phyloP scores from a whole-genome alignment of 139 green algal species.

The Coelastrella sp. region DNA sequence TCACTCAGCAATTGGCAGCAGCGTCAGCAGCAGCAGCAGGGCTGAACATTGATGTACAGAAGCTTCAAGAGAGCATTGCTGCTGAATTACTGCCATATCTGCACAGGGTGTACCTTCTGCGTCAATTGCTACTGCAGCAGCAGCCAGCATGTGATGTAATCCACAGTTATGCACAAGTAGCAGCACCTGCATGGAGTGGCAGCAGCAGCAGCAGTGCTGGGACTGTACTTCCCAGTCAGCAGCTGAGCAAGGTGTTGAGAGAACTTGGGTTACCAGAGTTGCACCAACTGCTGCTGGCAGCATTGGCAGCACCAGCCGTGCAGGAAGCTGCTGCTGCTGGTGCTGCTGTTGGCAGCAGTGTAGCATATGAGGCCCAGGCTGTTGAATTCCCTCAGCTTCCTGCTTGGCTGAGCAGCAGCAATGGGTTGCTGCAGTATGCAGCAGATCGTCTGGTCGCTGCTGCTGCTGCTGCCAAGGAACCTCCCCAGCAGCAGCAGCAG shows the following conservation, averaged over 20 bases:
- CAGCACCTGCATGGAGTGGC: not conserved
- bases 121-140: constrained; percentile 36
- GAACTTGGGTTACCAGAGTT: constrained; percentile 8
- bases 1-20: constrained; percentile 17
- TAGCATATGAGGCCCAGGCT: not conserved
- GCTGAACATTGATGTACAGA: not conserved
- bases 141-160: not conserved
- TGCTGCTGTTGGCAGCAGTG: not conserved
- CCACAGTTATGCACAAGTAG: not conserved
- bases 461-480: not conserved
- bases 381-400: not conserved
- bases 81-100: constrained; percentile 24
- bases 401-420: not conserved
- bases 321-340: constrained; percentile 12
- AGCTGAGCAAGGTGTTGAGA: not conserved
- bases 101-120: constrained; percentile 12
- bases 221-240: not conserved
- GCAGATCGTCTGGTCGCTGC: not conserved
- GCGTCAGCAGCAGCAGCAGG: constrained; percentile 19
- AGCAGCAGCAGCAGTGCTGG: constrained; percentile 6
- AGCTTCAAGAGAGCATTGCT: not conserved
- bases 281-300: not conserved
- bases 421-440: not conserved
- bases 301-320: not conserved
- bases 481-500: constrained; percentile 20